These are phyloP conservation scores for Volutella citrinella DNA, from an alignment of 2,329 filamentous ascomycete genomes.

Conservation along the genomic window DNA sequence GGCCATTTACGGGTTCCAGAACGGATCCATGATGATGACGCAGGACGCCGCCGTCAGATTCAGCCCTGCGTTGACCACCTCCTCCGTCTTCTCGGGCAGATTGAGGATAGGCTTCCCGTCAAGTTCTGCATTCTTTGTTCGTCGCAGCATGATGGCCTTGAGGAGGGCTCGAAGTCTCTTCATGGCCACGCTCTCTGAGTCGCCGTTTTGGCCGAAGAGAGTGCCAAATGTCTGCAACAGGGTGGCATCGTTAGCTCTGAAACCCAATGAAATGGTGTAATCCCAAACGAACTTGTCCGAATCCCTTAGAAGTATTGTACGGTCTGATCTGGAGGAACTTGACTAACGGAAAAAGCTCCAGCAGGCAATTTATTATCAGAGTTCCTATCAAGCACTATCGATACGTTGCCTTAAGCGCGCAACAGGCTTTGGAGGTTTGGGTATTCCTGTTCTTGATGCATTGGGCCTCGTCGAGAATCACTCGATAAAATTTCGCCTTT, in stretches of 20 bases:
- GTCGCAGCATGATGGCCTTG: conserved; percentile 76
- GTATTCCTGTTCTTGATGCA: conserved; percentile 76
- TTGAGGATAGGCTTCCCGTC: conserved; percentile 79
- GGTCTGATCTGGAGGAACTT: conserved; percentile 74
- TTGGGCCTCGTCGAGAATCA: conserved; percentile 87
- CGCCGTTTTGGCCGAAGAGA: conserved; percentile 35
- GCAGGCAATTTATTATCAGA: conserved; percentile 82
- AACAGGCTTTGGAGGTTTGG: conserved; percentile 68
- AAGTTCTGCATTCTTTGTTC: conserved; percentile 75
- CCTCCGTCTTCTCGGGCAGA: conserved; percentile 73
- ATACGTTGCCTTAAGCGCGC: conserved; percentile 62
- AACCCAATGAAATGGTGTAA: background rate
- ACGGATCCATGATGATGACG: conserved; percentile 88
- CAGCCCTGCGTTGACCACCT: conserved; percentile 75
- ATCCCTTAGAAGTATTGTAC: conserved; percentile 63
- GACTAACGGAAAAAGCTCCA: conserved; percentile 75
- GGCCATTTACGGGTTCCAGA: conserved; percentile 95
- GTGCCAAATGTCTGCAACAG: conserved; percentile 38
- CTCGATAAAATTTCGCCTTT: conserved; percentile 65
- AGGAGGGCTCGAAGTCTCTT: conserved; percentile 69
- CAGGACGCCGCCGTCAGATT: conserved; percentile 81
- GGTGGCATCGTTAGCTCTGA: background rate
- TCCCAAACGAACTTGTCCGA: conserved; percentile 48
- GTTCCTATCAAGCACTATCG: conserved; percentile 81
- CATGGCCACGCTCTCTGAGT: conserved; percentile 64